Evolutionary conservation across 148 eudicot species (phyloP).

Genomic region (Silene conica): DNA sequence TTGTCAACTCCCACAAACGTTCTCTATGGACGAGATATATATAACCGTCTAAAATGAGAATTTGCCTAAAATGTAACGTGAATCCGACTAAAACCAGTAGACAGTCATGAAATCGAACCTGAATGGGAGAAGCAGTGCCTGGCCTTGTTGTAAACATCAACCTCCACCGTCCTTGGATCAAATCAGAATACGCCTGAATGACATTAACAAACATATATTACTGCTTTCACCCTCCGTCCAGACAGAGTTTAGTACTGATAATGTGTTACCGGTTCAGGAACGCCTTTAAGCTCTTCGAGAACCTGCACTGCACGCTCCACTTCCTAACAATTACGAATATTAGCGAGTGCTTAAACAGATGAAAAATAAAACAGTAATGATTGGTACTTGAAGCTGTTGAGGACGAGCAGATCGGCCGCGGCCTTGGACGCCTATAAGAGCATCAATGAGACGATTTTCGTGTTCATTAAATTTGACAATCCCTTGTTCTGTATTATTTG

Average conservation of each 20-base stretch:
- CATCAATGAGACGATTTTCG: conserved; percentile 60
- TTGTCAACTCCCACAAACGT: conserved; percentile 92
- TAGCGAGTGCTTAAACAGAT: neutral
- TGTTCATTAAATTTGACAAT: conserved; percentile 39
- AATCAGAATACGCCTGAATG: conserved; percentile 69
- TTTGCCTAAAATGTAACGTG: too few species aligned
- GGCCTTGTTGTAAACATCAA: conserved; percentile 95
- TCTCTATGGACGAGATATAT: conserved; percentile 54
- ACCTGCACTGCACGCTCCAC: conserved; percentile 77
- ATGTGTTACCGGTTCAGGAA: conserved; percentile 61
- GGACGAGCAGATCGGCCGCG: conserved; percentile 86
- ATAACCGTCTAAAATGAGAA: neutral
- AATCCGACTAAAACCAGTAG: neutral
- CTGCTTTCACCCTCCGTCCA: too few species aligned
- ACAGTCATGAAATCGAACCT: conserved; percentile 38
- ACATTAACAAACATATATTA: neutral
- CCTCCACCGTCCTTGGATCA: conserved; percentile 95
- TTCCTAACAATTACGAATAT: conserved; percentile 39
- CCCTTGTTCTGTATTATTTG: conserved; percentile 24
- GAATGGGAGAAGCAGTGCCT: conserved; percentile 89
- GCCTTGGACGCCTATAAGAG: conserved; percentile 85
- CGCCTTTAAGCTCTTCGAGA: conserved; percentile 64
- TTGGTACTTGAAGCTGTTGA: conserved; percentile 56
- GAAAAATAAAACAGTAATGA: neutral
- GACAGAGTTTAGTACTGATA: conserved; percentile 12